Evolutionary conservation across 2,329 filamentous ascomycete species (phyloP), one percentile per base, ranked within the genome.

Genomic region (Ilyonectria robusta): DNA sequence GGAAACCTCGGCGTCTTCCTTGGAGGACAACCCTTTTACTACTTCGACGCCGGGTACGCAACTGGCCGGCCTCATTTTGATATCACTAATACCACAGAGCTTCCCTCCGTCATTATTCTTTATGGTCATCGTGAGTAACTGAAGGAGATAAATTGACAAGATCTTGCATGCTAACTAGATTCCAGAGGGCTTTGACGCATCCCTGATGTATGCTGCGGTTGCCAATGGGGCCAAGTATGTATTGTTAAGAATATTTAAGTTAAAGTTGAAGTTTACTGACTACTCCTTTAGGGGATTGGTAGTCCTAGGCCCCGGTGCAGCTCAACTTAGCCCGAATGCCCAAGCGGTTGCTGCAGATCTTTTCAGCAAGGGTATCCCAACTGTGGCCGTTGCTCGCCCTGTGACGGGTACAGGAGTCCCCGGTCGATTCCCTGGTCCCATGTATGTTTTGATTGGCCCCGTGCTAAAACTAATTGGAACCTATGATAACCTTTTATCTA

Each of bases 11-110:
- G 67, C 2, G 57, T 53, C 1, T 69, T 88, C 72, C 82, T 88
- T 65, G 84, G 84, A 51, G 82, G 86, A n/a, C 80, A 84, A 6
- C 85, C 86, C 0, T 87, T 84, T 70, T 89, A 87, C 78, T 88
- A 84, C 77, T 88, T 82, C 67, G 81, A 80, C 4, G 78, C 86
- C 0, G 78, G 83, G 0, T 78, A 78, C 13, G 83, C 86, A 17
- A 81, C 81, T 37, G 79, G 80, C 9, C 79, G 82, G 64, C 72
- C 81, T 54, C 72, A 78, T 21, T 84, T 79, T 71, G 76, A 76
- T 62, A 75, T 81, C 9, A 72, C 71, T 9, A 76, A 78, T 23
- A 70, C 78, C 1, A 80, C 78, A 0, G 73, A 75, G 9, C 78
- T 87, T 4, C 84, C 84, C 0, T 77, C 82, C 17, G 83, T 86